These are phyloP conservation scores for Kwoniella dejecticola DNA, from an alignment of 768 basidiomycete genomes.

Conservation along the genomic window DNA sequence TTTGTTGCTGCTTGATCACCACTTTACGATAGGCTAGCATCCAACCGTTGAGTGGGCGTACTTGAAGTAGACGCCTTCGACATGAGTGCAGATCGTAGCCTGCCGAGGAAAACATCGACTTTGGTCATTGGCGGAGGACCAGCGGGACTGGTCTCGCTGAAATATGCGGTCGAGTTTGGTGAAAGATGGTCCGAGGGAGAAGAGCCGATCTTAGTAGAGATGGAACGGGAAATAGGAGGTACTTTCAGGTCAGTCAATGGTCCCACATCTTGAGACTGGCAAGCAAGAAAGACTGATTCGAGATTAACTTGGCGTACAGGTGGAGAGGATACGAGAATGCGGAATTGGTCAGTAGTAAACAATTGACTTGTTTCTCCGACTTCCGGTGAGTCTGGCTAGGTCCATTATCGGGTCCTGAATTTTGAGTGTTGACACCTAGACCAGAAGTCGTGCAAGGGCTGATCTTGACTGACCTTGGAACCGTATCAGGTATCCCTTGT, in stretches of 20 bases:
- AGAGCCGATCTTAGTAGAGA: conserved; percentile 45
- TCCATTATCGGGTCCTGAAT: neutral
- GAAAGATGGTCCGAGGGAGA: conserved; percentile 25
- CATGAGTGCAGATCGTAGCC: no score
- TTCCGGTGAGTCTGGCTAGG: conserved; percentile 60
- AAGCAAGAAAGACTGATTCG: neutral
- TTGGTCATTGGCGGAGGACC: conserved; percentile 49
- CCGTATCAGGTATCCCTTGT: conserved; percentile 38
- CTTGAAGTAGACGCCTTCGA: no score
- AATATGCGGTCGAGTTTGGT: conserved; percentile 40
- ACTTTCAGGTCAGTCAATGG: conserved; percentile 36
- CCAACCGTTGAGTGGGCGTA: no score
- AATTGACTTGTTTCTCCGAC: conserved; percentile 76
- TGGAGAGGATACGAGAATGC: conserved; percentile 50
- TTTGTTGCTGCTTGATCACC: no score
- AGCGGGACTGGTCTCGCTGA: conserved; percentile 46
- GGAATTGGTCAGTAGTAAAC: conserved; percentile 61
- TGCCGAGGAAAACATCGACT: conserved; percentile 23
- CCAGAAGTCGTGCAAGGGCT: no score
- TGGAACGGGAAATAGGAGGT: conserved; percentile 48
- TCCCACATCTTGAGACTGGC: no score
- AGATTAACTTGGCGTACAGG: conserved; percentile 13
- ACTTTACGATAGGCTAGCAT: no score
- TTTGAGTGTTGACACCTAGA: no score
- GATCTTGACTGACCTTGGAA: neutral